Evolutionary conservation across 257 asterid genomes (phyloP).

Genomic region (Mentha longifolia): DNA sequence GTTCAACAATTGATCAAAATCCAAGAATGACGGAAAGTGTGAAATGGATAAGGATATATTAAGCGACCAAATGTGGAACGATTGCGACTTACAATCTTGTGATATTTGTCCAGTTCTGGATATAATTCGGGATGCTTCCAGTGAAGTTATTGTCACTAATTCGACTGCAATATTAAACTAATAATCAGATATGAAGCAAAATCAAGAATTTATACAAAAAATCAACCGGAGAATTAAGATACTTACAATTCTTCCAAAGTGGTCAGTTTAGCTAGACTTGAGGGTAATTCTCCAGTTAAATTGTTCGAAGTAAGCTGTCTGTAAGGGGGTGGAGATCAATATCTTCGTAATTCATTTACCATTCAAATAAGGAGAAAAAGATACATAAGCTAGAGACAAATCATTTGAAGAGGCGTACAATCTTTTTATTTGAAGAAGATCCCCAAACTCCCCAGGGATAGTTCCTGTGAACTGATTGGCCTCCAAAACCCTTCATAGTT

Average conservation of each 20-base stretch:
- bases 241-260: slow-evolving; percentile 60
- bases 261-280: slow-evolving; percentile 52
- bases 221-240: slow-evolving; percentile 17
- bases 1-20: not conserved
- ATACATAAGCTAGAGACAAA: not conserved
- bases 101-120: slow-evolving; percentile 57
- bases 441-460: slow-evolving; percentile 70
- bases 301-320: slow-evolving; percentile 18
- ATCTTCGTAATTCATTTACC: not conserved
- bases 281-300: slow-evolving; percentile 64
- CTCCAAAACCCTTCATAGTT: too few relatives aligned
- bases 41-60: too few relatives aligned
- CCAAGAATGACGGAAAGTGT: not conserved
- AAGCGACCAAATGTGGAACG: not conserved
- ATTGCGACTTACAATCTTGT: slow-evolving; percentile 46
- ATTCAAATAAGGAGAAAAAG: not conserved
- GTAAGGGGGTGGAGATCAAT: too few relatives aligned
- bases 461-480: slow-evolving; percentile 60
- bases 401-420: slow-evolving; percentile 44
- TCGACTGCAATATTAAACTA: slow-evolving; percentile 52
- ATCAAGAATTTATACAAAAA: not conserved
- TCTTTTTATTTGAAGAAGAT: slow-evolving; percentile 44
- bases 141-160: slow-evolving; percentile 57
- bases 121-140: slow-evolving; percentile 65
- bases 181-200: not conserved